phyloP scores from a whole-genome alignment of 2,329 filamentous ascomycete species.

The Phaeoacremonium minimum region DNA sequence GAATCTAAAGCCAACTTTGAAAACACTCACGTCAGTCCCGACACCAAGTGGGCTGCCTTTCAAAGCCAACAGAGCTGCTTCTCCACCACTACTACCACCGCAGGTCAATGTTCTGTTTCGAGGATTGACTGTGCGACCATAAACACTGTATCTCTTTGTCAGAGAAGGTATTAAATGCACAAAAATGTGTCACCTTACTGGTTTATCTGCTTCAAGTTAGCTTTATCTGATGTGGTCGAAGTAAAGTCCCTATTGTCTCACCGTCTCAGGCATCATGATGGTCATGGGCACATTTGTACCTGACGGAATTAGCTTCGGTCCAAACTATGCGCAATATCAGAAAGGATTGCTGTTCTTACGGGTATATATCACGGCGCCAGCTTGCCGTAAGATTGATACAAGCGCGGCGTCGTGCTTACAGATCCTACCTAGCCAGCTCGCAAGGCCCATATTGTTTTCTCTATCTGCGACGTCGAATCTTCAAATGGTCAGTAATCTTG shows the following conservation, averaged over 20 bases:
- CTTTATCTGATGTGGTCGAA: no score
- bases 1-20: no score
- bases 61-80: slow-evolving; percentile 58
- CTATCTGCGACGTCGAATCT: slow-evolving; percentile 60
- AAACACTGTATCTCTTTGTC: no score
- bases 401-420: slow-evolving; percentile 36
- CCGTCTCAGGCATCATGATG: slow-evolving; percentile 63
- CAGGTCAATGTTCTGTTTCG: slow-evolving; percentile 53
- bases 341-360: no score
- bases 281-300: slow-evolving; percentile 57
- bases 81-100: slow-evolving; percentile 65
- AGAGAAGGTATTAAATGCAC: no score
- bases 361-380: slow-evolving; percentile 52
- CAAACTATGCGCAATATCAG: no score
- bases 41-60: slow-evolving; percentile 56
- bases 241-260: no score
- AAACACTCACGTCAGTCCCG: slow-evolving; percentile 62
- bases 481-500: no score
- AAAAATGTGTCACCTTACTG: no score
- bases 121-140: slow-evolving; percentile 60
- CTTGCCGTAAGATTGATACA: slow-evolving; percentile 33
- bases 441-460: slow-evolving; percentile 61
- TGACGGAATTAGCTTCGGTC: no score
- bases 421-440: slow-evolving; percentile 55
- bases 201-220: no score